Base-by-base conservation (phyloP, 345 rosid species). In the Syzygium oleosum region DNA sequence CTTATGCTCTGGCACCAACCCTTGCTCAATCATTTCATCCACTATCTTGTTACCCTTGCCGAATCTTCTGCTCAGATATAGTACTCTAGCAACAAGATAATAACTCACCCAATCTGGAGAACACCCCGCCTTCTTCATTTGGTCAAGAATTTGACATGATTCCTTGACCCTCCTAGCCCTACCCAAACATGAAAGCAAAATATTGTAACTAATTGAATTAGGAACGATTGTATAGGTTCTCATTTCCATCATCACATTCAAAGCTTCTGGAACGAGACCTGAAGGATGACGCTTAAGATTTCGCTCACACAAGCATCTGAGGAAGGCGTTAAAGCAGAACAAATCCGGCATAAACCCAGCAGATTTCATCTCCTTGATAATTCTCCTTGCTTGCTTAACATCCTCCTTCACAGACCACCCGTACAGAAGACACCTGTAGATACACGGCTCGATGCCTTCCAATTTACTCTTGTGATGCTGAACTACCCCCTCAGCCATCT, bases 241-340 rank as follows among this genome's bases (percentile, higher is more conserved):
- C 98, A 94, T 97, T 87, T 97, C 98, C 93, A 94, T 92, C 98
- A 96, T 93, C 89, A 97, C 92, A 90, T 97, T 96, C 91, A 96
- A 86, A 89, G 98, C 93, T 88, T 96, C 98, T 52, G 97, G 97
- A 85, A 95, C 96, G 73, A 95, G 96, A 53, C 97, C 97, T 16
- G 98, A 96, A 7, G 97, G 98, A 88, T 97, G 95, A n/a, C 88
- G 86, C 43, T 84, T 88, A 54, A 94, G 90, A 88, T 96, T 96
- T 89, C 90, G 90, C 87, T 93, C 92, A 27, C 98, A 97, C 84
- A 96, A 91, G 89, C 98, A 94, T n/a, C 91, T 94, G 84, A 97
- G 95, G 73, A 95, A 91, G 12, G 95, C 85, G 89, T 96, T 96
- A 85, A 90, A 97, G 89, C 96, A 94, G 92, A 94, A 95, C 89